Evolutionary conservation across 2,329 filamentous ascomycete genomes (phyloP), one percentile per base, ranked within the genome.

Genomic region (Clarireedia hainanense): DNA sequence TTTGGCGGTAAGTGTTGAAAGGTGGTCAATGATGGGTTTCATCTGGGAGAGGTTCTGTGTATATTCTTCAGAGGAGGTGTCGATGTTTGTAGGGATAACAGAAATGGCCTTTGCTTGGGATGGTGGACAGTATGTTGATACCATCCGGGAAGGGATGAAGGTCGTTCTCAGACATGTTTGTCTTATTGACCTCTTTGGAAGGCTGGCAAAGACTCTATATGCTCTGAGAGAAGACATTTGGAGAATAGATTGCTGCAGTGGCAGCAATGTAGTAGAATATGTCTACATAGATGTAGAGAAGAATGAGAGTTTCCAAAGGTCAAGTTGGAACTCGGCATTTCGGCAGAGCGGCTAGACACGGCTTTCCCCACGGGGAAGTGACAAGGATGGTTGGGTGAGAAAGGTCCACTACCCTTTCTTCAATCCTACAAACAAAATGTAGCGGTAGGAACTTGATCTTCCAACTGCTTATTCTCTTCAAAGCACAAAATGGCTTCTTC

Each of bases 81-180:
- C 92, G 63, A 96, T 80, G 46, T 79, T 75, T 39, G 83, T 89
- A 58, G 84, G 87, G 36, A 97, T 76, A 45, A 89, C 79, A 6
- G 91, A 96, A 60, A 96, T 85, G 55, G 90, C 86, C 60, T 82
- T 81, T 37, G 90, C 89, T 74, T 96, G 90, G 71, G 91, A 84
- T 2, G 85, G 81, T 59, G 90, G 82, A 7, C 87, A 89, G 71
- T 95, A 91, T 45, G 82, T 90, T 57, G 91, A 87, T 63, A 88
- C 77, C 34, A 57, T 50, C 46, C 66, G 60, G 23, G 48, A 26
- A 50, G 54, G 43, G 55, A 60, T 50, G 64, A 60, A 54, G 62
- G 65, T 57, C 65, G 57, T 30, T 47, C 47, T 56, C 14, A 26
- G 57, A 61, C 54, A 65, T 60, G 58, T 67, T 67, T 65, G 67